Base-by-base conservation (phyloP, 2,329 filamentous ascomycete genomes). In the Sclerotinia borealis region DNA sequence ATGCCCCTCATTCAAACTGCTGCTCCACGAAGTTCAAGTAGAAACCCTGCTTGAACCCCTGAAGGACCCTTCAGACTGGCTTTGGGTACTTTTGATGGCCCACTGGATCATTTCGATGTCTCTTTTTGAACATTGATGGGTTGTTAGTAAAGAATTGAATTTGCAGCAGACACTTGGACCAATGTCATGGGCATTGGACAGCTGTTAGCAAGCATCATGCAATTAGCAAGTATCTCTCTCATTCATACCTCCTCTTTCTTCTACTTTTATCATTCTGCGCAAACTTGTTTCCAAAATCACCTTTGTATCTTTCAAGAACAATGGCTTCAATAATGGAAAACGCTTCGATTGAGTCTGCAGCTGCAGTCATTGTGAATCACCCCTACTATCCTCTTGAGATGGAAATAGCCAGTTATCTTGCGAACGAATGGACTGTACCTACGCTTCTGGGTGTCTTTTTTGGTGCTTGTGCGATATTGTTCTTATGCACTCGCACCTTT, bases 311-410 rank as follows among this genome's bases (percentile, higher is more conserved):
- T 54, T 52, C 22, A 36, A n/a, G 11, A 48, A 68, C 43, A 4
- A 69, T 67, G 65, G 64, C 61, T 39, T 65, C 67, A 10, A 62
- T 65, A 22, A 49, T 68, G 29, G 59, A 71, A 55, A 70, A 71
- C 51, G 59, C 65, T 19, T 65, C 68, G 37, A 55, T 66, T 43
- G 49, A 62, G 34, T 62, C 59, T 43, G 50, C 50, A 34, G 37
- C 59, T 55, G 64, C 67, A 36, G 36, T 60, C 48, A 66, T 68
- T 61, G 70, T 67, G 55, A 64, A 66, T 54, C 88, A 92, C 73
- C 88, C 89, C 0, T 93, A 90, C 77, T 92, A 89, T 72, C 90
- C 90, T 6, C 72, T 86, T 27, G 83, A 85, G 60, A 81, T 85
- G 43, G 76, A 79, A 22, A 83, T 93, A 64, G 76, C 80, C 3